Conservation (phyloP, 768 basidiomycete species). For the Hygrophorus pudorinus region DNA sequence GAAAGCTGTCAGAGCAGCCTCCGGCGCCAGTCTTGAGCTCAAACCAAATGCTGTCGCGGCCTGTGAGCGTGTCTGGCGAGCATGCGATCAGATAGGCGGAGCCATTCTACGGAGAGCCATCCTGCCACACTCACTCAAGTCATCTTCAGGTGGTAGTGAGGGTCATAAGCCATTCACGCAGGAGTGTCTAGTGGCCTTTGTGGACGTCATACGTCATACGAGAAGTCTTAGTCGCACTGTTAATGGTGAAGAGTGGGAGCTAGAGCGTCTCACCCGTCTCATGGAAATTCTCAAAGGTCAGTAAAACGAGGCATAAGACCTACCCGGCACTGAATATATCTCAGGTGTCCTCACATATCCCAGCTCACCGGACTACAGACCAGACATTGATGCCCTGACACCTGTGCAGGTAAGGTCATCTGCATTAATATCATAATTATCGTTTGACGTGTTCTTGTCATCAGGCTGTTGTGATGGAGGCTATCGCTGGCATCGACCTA, state of each 20-base stretch:
- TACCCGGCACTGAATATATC: slow-evolving; percentile 2
- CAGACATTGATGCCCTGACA: slow-evolving; percentile 74
- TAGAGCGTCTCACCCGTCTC: slow-evolving; percentile 54
- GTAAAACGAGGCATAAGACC: neutral
- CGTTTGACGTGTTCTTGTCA: neutral
- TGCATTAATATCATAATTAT: neutral
- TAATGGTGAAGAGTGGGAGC: slow-evolving; percentile 52
- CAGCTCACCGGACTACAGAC: slow-evolving; percentile 75
- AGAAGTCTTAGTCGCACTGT: slow-evolving; percentile 38
- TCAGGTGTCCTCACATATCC: slow-evolving; percentile 72
- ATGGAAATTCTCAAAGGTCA: slow-evolving; percentile 72
- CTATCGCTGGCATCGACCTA: slow-evolving; percentile 59
- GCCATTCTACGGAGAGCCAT: slow-evolving; percentile 28
- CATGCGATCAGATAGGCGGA: slow-evolving; percentile 57
- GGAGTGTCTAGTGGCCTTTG: slow-evolving; percentile 75
- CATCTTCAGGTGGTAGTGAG: slow-evolving; percentile 11
- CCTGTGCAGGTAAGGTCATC: slow-evolving; percentile 57
- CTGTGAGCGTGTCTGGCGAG: slow-evolving; percentile 59
- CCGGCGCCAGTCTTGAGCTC: slow-evolving; percentile 28
- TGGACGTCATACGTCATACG: slow-evolving; percentile 59
- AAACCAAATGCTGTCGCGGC: slow-evolving; percentile 33
- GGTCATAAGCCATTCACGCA: slow-evolving; percentile 56
- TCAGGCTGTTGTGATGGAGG: slow-evolving; percentile 64
- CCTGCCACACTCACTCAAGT: slow-evolving; percentile 6
- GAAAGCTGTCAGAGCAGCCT: slow-evolving; percentile 58